Evolutionary conservation across 805 yeast genomes (phyloP).

Genomic region (Saccharomycopsis selenospora): DNA sequence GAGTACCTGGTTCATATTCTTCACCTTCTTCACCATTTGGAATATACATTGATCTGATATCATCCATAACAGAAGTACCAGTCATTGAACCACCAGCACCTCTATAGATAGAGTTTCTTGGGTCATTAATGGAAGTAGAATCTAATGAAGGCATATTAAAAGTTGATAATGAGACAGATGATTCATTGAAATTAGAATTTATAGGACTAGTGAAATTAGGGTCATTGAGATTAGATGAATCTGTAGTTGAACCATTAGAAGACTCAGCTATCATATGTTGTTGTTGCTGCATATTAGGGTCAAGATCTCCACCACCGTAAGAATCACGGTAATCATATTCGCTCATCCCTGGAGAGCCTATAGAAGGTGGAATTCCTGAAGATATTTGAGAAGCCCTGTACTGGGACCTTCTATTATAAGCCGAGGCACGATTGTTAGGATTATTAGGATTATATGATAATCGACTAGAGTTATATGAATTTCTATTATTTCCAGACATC

Average conservation of each 20-base stretch:
- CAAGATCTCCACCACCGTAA: background rate
- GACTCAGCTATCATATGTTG: constrained; percentile 12
- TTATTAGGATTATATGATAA: background rate
- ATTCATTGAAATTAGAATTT: constrained; percentile 21
- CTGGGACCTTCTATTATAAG: background rate
- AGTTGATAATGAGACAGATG: constrained; percentile 19
- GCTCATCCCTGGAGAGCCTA: constrained; percentile 4
- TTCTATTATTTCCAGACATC: background rate
- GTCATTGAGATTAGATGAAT: constrained; percentile 15
- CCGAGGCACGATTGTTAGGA: background rate
- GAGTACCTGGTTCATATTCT: constrained; percentile 19
- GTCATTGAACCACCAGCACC: constrained; percentile 21
- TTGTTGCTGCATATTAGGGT: constrained; percentile 7
- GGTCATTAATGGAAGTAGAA: constrained; percentile 19
- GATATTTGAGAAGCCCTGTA: background rate
- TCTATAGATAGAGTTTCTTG: constrained; percentile 17
- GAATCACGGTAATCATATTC: constrained; percentile 5
- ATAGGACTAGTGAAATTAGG: constrained; percentile 19
- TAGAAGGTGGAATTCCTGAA: background rate
- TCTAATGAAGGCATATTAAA: constrained; percentile 22
- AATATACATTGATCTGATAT: constrained; percentile 18
- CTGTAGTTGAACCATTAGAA: constrained; percentile 11
- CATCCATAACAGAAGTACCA: constrained; percentile 21
- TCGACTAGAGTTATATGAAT: background rate
- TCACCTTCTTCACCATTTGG: constrained; percentile 20